A percentile compares a stretch with the other conserved stretches of the same genome.
These are phyloP conservation scores for Spergularia azorica DNA, from an alignment of 179 eudicot genomes.

Conservation along the genomic window DNA sequence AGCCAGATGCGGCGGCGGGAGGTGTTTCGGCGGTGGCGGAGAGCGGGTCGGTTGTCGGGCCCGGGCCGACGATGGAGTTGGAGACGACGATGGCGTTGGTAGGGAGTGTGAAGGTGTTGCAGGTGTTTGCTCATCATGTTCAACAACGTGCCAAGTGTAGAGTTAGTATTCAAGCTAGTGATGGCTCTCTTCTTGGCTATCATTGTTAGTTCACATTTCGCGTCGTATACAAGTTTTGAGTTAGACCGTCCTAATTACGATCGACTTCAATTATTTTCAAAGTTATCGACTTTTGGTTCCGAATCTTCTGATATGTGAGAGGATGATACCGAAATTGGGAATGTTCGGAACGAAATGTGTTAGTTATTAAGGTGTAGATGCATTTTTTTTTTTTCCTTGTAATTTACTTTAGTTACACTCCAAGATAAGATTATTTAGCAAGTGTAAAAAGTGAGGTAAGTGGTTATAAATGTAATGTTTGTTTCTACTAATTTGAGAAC, in stretches of 20 bases:
- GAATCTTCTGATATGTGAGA: too few relatives aligned
- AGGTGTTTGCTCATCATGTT: constrained; percentile 49
- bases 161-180: constrained; percentile 38
- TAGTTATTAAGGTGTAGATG: too few relatives aligned
- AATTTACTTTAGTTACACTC: too few relatives aligned
- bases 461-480: background rate
- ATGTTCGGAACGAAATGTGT: too few relatives aligned
- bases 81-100: constrained; percentile 46
- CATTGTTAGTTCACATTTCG: constrained; percentile 22
- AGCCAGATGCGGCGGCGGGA: constrained; percentile 16
- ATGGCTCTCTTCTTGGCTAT: constrained; percentile 47
- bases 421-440: constrained; percentile 19
- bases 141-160: constrained; percentile 35
- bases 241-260: too few relatives aligned
- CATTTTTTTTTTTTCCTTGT: too few relatives aligned
- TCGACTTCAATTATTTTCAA: too few relatives aligned
- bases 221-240: background rate
- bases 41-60: constrained; percentile 36
- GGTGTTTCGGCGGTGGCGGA: constrained; percentile 24
- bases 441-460: constrained; percentile 20
- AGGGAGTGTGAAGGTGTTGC: constrained; percentile 46
- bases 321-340: too few relatives aligned
- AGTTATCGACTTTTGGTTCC: too few relatives aligned
- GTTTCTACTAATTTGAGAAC: too few relatives aligned
- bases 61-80: constrained; percentile 63